Evolutionary conservation across 192 early-diverging fungal species (phyloP).

Genomic region (Geranomyces michiganensis): DNA sequence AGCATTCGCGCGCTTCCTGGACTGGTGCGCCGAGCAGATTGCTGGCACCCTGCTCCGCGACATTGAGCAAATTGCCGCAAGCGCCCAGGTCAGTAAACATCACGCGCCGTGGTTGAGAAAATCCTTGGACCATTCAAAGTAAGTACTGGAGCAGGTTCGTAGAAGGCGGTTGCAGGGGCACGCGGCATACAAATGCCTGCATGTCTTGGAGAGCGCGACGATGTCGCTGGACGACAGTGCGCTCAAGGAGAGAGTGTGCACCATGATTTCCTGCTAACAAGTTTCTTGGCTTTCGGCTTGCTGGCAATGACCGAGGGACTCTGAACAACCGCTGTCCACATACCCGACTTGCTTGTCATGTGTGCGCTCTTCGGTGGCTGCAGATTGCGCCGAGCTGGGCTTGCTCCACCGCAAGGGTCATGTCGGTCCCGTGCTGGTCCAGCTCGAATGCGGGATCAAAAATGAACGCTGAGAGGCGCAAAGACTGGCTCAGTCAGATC

Average conservation of each 20-base stretch:
- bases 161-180: constrained; percentile 3
- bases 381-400: background rate
- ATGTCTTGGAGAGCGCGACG: constrained; percentile 13
- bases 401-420: background rate
- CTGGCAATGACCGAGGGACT: background rate
- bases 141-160: no score
- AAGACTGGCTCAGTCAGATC: background rate
- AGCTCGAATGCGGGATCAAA: constrained; percentile 19
- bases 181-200: constrained; percentile 8
- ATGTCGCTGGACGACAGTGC: constrained; percentile 13
- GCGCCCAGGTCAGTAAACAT: no score
- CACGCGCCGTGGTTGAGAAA: no score
- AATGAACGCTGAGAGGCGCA: constrained; percentile 16
- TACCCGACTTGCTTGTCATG: no score
- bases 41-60: no score
- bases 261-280: constrained; percentile 13
- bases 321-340: no score
- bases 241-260: constrained; percentile 12
- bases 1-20: constrained; percentile 30
- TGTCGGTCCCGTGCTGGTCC: background rate
- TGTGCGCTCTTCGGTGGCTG: no score
- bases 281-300: constrained; percentile 5
- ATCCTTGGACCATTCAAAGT: no score
- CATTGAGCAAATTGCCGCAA: no score
- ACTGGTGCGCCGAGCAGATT: no score